These are phyloP conservation scores for Mortierella sp. DNA, from an alignment of 371 early-diverging fungal species.

Conservation along the genomic window DNA sequence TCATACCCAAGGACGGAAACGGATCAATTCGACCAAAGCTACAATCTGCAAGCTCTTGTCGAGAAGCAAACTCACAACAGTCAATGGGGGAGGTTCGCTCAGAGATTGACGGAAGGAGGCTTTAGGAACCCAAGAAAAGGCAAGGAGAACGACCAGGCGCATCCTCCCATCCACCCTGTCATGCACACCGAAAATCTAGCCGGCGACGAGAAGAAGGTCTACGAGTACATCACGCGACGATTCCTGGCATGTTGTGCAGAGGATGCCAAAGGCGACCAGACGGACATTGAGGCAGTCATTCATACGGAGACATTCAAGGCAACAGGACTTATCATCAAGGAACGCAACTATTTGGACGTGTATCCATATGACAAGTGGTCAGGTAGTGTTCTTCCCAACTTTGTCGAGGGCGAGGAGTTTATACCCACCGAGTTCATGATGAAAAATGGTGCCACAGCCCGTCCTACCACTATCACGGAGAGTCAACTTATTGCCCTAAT, in stretches of 20 bases:
- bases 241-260: constrained; percentile 97
- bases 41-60: constrained; percentile 81
- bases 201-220: constrained; percentile 85
- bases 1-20: constrained; percentile 99
- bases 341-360: constrained; percentile 95
- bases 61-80: constrained; percentile 73
- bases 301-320: constrained; percentile 81
- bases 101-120: constrained; percentile 78
- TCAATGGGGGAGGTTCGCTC: constrained; percentile 78
- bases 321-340: constrained; percentile 83
- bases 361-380: constrained; percentile 97
- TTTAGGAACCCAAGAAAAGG: constrained; percentile 92
- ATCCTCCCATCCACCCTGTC: constrained; percentile 99
- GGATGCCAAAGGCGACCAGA: constrained; percentile 95
- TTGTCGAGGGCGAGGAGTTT: constrained; percentile 79
- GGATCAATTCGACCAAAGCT: constrained; percentile 87
- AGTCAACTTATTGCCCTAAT: constrained; percentile 96
- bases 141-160: constrained; percentile 97
- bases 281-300: constrained; percentile 78
- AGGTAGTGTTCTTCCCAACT: constrained; percentile 80
- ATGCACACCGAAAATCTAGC: constrained; percentile 72
- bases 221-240: constrained; percentile 93
- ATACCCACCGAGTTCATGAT: constrained; percentile 77
- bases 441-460: constrained; percentile 79
- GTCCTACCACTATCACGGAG: constrained; percentile 92